Conservation (phyloP, 305 asterid genomes). For the Galium porrigens region DNA sequence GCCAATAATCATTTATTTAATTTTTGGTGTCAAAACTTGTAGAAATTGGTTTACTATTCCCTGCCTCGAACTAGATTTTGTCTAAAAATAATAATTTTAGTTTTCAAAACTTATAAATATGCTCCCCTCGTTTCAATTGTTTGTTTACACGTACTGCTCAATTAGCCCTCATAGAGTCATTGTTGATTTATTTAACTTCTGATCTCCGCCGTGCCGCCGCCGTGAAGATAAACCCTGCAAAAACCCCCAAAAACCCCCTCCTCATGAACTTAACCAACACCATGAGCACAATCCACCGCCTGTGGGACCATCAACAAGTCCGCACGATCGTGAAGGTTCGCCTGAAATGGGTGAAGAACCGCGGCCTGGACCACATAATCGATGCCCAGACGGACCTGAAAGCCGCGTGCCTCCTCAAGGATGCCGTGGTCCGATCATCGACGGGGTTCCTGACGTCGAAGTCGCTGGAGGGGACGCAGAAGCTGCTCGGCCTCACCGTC, state of each 20-base stretch:
- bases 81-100: no score
- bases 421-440: slow-evolving; percentile 55
- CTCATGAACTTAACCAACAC: neutral
- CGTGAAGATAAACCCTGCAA: neutral
- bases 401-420: slow-evolving; percentile 74
- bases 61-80: no score
- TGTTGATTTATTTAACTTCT: no score
- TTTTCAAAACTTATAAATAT: no score
- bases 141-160: no score
- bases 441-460: slow-evolving; percentile 50
- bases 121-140: no score
- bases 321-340: slow-evolving; percentile 57
- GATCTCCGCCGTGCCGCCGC: neutral
- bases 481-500: slow-evolving; percentile 60
- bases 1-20: no score
- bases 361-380: slow-evolving; percentile 68
- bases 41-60: no score
- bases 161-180: no score
- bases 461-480: slow-evolving; percentile 52
- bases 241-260: neutral
- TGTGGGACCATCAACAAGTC: slow-evolving; percentile 19
- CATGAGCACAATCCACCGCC: neutral
- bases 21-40: no score
- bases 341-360: slow-evolving; percentile 80
- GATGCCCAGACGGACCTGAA: slow-evolving; percentile 68